Percentiles rank a stretch among this genome's conserved stretches.
Conservation (phyloP, 306 rosid species). For the Adenanthera pavonina region DNA sequence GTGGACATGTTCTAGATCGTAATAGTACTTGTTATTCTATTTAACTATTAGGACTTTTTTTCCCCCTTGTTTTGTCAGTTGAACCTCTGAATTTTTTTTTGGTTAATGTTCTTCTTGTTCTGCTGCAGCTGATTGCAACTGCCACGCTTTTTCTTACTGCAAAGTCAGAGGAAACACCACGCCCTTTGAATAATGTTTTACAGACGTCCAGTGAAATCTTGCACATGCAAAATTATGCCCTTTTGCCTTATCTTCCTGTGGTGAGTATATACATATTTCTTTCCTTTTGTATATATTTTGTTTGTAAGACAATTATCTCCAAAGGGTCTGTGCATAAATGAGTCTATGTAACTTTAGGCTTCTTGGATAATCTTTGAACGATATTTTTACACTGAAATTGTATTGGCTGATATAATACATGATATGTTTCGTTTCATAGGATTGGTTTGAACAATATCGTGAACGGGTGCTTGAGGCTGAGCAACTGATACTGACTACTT, state of each 20-base stretch:
- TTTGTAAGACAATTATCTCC: background rate
- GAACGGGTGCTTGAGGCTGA: constrained; percentile 82
- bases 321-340: background rate
- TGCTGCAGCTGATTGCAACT: constrained; percentile 75
- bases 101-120: background rate
- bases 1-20: background rate
- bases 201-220: constrained; percentile 65
- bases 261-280: constrained; percentile 51
- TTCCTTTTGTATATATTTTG: background rate
- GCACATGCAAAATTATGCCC: constrained; percentile 63
- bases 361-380: background rate
- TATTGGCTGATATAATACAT: background rate
- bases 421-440: constrained; percentile 53
- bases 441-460: constrained; percentile 82
- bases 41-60: background rate
- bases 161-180: constrained; percentile 77
- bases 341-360: background rate
- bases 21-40: background rate
- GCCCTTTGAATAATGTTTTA: constrained; percentile 70
- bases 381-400: background rate
- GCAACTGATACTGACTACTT: constrained; percentile 66
- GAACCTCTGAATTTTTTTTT: no score
- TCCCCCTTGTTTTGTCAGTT: background rate
- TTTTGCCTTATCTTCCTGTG: constrained; percentile 56
- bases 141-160: constrained; percentile 80